Evolutionary conservation across 2,329 filamentous ascomycete genomes (phyloP).

Genomic region (Arthrobotrys musiformis): DNA sequence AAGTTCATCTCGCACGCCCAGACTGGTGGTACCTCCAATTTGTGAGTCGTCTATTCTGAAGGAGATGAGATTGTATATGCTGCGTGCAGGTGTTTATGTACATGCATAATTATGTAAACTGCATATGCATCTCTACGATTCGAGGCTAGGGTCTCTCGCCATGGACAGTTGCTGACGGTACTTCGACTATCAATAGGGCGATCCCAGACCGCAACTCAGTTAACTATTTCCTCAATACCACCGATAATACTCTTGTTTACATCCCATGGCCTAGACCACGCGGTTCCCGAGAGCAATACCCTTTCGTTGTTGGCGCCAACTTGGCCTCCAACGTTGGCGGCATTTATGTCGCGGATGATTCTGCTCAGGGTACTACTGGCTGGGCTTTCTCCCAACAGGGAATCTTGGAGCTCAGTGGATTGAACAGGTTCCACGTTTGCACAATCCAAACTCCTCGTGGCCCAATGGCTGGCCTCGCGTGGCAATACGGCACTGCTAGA

Average conservation of each 20-base stretch:
- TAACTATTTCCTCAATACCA: constrained; percentile 22
- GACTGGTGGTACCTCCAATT: constrained; percentile 21
- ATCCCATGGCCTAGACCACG: constrained; percentile 20
- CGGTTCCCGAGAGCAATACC: constrained; percentile 18
- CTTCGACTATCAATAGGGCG: not conserved
- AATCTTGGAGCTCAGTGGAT: constrained; percentile 2
- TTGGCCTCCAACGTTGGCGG: constrained; percentile 28
- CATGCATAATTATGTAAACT: too few relatives aligned
- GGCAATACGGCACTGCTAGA: constrained; percentile 18
- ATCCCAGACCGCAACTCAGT: not conserved
- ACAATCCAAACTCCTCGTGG: constrained; percentile 25
- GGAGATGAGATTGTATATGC: not conserved
- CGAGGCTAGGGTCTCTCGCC: too few relatives aligned
- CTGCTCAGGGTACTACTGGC: not conserved
- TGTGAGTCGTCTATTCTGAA: constrained; percentile 11
- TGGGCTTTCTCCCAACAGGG: constrained; percentile 21
- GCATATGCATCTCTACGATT: too few relatives aligned
- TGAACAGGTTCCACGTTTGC: constrained; percentile 34
- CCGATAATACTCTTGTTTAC: constrained; percentile 31
- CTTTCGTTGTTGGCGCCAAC: constrained; percentile 10
- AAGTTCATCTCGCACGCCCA: constrained; percentile 33
- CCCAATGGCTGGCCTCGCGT: constrained; percentile 19
- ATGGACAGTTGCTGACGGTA: not conserved
- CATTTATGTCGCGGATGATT: constrained; percentile 17
- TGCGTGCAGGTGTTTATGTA: too few relatives aligned